These are phyloP conservation scores for Tulasnella sp. DNA, from an alignment of 768 basidiomycete species.

Conservation along the genomic window DNA sequence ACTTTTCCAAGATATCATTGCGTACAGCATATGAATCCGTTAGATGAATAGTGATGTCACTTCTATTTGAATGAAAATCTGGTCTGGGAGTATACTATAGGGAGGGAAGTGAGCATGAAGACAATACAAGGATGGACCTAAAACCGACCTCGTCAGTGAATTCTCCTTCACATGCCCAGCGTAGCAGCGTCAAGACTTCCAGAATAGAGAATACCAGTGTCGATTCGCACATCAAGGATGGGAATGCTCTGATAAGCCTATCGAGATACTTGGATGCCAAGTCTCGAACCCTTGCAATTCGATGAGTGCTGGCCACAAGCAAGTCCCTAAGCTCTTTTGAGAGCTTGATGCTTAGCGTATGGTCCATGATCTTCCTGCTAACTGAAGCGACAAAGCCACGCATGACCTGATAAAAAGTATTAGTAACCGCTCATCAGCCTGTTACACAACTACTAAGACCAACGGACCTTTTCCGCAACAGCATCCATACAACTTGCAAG, in stretches of 20 bases:
- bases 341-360: constrained; percentile 55
- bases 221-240: constrained; percentile 86
- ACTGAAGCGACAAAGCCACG: constrained; percentile 59
- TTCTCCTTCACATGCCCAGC: constrained; percentile 81
- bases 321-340: constrained; percentile 64
- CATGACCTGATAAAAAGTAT: constrained; percentile 45
- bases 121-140: not conserved
- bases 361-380: constrained; percentile 60
- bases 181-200: constrained; percentile 79
- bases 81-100: constrained; percentile 75
- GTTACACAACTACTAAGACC: not conserved
- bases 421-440: too few species aligned
- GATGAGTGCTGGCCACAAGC: constrained; percentile 67
- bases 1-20: constrained; percentile 64
- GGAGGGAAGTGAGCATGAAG: not conserved
- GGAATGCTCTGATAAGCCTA: constrained; percentile 77
- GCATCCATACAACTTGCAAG: constrained; percentile 71
- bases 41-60: constrained; percentile 60
- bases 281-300: constrained; percentile 66
- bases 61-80: constrained; percentile 67
- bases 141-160: constrained; percentile 69
- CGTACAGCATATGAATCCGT: constrained; percentile 77
- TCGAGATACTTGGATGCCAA: constrained; percentile 74
- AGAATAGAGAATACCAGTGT: constrained; percentile 78
- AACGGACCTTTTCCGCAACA: constrained; percentile 64